Percentiles rank a stretch among this genome's conserved stretches.
Evolutionary conservation across 192 early-diverging fungal genomes (phyloP).

Genomic region (Coemansia sp.): DNA sequence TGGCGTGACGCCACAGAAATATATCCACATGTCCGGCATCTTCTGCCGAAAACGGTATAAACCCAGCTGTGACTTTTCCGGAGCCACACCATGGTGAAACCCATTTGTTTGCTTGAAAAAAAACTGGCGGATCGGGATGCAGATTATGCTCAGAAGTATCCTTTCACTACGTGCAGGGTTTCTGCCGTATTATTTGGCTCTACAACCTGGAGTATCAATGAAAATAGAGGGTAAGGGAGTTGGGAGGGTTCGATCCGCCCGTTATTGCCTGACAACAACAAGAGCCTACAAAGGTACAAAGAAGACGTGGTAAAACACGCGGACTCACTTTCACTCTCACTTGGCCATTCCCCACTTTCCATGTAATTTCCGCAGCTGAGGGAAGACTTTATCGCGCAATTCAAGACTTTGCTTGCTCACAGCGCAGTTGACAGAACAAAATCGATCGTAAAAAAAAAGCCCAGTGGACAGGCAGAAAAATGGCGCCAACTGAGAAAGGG

Average conservation of each 20-base stretch:
- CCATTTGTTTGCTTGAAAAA: not conserved
- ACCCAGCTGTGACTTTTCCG: not conserved
- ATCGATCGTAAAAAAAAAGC: not conserved
- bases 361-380: not conserved
- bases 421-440: not conserved
- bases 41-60: not conserved
- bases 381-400: not conserved
- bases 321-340: not conserved
- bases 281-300: not conserved
- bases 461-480: not conserved
- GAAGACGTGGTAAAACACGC: not conserved
- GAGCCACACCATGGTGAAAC: not conserved
- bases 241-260: not conserved
- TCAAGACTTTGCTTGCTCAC: not conserved
- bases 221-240: not conserved
- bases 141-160: not conserved
- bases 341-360: not conserved
- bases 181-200: not conserved
- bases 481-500: not conserved
- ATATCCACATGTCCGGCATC: not conserved
- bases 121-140: not conserved
- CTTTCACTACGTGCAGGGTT: not conserved
- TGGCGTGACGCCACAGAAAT: slow-evolving; percentile 27
- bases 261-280: not conserved
- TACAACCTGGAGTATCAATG: not conserved